These are phyloP conservation scores for Trametes villosa DNA, from an alignment of 768 basidiomycete species.

Conservation along the genomic window DNA sequence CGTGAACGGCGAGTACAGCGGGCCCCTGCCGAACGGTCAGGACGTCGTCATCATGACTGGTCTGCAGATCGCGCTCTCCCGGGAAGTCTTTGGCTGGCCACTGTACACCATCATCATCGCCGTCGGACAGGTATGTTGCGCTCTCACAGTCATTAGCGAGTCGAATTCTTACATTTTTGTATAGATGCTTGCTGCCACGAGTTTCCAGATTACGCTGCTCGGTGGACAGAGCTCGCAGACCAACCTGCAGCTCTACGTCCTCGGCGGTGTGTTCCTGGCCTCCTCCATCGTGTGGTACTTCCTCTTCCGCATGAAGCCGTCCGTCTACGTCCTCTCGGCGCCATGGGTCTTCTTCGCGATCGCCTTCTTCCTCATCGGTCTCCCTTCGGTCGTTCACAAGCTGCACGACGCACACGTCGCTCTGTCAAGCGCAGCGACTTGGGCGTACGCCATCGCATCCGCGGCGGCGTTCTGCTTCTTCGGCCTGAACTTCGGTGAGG, in stretches of 20 bases:
- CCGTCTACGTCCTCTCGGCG: constrained; percentile 80
- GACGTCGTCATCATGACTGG: constrained; percentile 80
- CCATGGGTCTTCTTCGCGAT: constrained; percentile 93
- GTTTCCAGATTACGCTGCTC: constrained; percentile 92
- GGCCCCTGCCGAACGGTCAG: constrained; percentile 42
- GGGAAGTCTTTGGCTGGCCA: constrained; percentile 86
- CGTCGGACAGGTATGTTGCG: constrained; percentile 65
- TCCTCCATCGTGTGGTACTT: constrained; percentile 89
- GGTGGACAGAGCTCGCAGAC: constrained; percentile 86
- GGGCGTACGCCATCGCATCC: constrained; percentile 92
- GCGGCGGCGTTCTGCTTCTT: constrained; percentile 93
- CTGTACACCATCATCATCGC: constrained; percentile 90
- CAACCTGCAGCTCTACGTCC: constrained; percentile 83
- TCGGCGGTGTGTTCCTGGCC: constrained; percentile 87
- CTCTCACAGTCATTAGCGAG: constrained; percentile 7
- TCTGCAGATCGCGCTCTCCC: constrained; percentile 81
- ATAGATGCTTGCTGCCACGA: constrained; percentile 86
- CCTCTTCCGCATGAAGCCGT: constrained; percentile 86
- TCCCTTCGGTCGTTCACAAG: constrained; percentile 72
- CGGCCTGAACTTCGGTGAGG: constrained; percentile 95
- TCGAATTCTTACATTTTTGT: neutral
- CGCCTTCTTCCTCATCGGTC: constrained; percentile 89
- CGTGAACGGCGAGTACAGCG: constrained; percentile 53
- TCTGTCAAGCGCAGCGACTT: constrained; percentile 79
- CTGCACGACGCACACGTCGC: constrained; percentile 66